Base-by-base conservation (phyloP, 768 basidiomycete species). In the Tylopilus sp. region DNA sequence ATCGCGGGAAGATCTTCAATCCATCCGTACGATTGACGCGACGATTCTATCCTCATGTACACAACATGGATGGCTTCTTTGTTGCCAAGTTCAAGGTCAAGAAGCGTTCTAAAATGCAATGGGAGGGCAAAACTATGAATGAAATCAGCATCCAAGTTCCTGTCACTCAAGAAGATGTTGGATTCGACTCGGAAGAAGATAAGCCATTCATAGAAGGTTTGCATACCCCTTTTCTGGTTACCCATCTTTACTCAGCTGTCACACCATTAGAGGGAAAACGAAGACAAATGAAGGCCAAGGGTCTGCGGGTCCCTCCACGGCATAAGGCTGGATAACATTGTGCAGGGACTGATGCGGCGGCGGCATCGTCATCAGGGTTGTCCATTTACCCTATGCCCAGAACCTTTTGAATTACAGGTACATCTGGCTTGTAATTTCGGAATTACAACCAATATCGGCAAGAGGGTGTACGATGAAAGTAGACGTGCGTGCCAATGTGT, bases 61-160 rank as follows among this genome's bases (percentile, higher is more conserved):
- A 98, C 73, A 99, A 99, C 71, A 97, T 98, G 95, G 97, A 99
- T 68, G 97, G 97, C 6, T 99, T 99, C 79, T 99, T 80, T 69
- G 95, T 98, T 49, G 95, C 95, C 52, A 98, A 98, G 71, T 91
- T 99, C 79, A 95, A 90, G 71, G 86, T 98, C n/a, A 87, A 83
- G 66, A 90, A 83, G 70, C 79, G 86, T 52, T 65, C 73, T 43
- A 94, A 88, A 72, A 62, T 51, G 31, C 63, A 62, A 48, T 56
- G 47, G 5, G 68, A 60, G 35, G 62, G 70, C 13, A 70, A 62
- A 44, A 65, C 44, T n/a, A 51, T 17, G 3, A 51, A 49, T 23
- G 64, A 61, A 28, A 51, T 38, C 35, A 57, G 68, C 40, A 66
- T 59, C 13, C 64, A 73, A 31, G 40, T 56, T 50, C 69, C 52